Conservation (phyloP, 495 filamentous ascomycete genomes). For the Pyronema domesticum region DNA sequence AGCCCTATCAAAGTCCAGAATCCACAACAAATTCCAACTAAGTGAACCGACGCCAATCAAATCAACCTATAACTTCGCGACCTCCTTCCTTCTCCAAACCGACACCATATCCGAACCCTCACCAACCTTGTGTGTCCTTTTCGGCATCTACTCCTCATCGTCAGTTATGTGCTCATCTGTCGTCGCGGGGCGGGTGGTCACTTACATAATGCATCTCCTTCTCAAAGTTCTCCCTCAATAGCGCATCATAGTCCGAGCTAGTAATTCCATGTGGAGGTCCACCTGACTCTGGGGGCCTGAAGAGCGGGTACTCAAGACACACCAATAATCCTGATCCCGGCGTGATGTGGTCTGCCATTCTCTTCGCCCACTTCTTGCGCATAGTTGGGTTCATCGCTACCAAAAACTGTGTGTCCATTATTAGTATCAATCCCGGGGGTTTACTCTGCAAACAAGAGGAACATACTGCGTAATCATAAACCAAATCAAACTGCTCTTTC, state of each 20-base stretch:
- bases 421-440: neutral
- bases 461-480: slow-evolving; percentile 70
- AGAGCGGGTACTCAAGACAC: slow-evolving; percentile 31
- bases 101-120: slow-evolving; percentile 44
- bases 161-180: too few relatives aligned
- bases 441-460: neutral
- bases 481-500: slow-evolving; percentile 47
- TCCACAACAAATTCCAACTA: too few relatives aligned
- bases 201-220: slow-evolving; percentile 39
- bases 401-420: slow-evolving; percentile 25
- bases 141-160: slow-evolving; percentile 37
- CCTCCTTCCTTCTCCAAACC: slow-evolving; percentile 27
- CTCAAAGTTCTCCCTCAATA: slow-evolving; percentile 32
- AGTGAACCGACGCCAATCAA: too few relatives aligned
- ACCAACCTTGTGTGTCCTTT: slow-evolving; percentile 49
- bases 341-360: slow-evolving; percentile 26
- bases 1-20: too few relatives aligned
- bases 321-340: slow-evolving; percentile 26
- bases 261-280: slow-evolving; percentile 29
- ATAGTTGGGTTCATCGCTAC: slow-evolving; percentile 28
- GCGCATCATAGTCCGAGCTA: slow-evolving; percentile 26
- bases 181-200: too few relatives aligned
- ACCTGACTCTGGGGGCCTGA: slow-evolving; percentile 25
- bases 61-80: neutral
- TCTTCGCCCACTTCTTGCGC: slow-evolving; percentile 26